Evolutionary conservation across 768 basidiomycete species (phyloP).

Genomic region (Mycena alexandri): DNA sequence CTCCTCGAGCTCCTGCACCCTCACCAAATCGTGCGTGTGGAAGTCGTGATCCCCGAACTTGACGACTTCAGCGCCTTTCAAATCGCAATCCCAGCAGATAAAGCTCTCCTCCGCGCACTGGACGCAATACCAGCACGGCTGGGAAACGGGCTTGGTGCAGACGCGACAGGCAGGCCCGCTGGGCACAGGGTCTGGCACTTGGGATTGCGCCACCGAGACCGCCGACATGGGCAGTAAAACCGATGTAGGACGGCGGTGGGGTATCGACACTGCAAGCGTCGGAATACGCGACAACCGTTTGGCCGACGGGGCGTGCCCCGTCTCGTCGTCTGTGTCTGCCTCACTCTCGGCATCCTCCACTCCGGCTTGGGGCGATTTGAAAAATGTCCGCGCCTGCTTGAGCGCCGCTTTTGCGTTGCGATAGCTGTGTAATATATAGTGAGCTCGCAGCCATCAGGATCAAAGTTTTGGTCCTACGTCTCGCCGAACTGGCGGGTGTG

Average conservation of each 20-base stretch:
- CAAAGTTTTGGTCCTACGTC: not conserved
- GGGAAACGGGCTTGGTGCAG: slow-evolving; percentile 37
- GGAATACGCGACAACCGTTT: not conserved
- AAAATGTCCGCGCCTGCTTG: slow-evolving; percentile 18
- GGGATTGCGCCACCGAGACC: not conserved
- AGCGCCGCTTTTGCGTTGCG: slow-evolving; percentile 29
- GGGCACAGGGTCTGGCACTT: not conserved
- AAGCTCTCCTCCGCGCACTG: slow-evolving; percentile 37
- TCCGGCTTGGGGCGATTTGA: slow-evolving; percentile 1
- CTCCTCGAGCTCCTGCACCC: slow-evolving; percentile 38
- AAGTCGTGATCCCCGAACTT: slow-evolving; percentile 32
- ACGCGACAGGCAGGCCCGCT: slow-evolving; percentile 38
- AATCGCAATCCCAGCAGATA: slow-evolving; percentile 41
- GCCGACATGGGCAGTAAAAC: slow-evolving; percentile 1
- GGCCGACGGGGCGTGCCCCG: slow-evolving; percentile 8
- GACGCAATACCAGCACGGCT: slow-evolving; percentile 49
- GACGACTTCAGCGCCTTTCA: slow-evolving; percentile 25
- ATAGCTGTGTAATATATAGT: not conserved
- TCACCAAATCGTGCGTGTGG: slow-evolving; percentile 35
- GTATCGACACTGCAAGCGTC: slow-evolving; percentile 5
- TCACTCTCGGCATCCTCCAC: slow-evolving; percentile 11
- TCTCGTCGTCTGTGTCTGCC: slow-evolving; percentile 10
- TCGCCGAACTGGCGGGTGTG: slow-evolving; percentile 31
- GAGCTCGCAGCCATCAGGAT: too few relatives aligned
- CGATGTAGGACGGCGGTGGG: not conserved